Evolutionary conservation across 352 stramenopile genomes (phyloP).

Genomic region (Thraustotheca clavata): DNA sequence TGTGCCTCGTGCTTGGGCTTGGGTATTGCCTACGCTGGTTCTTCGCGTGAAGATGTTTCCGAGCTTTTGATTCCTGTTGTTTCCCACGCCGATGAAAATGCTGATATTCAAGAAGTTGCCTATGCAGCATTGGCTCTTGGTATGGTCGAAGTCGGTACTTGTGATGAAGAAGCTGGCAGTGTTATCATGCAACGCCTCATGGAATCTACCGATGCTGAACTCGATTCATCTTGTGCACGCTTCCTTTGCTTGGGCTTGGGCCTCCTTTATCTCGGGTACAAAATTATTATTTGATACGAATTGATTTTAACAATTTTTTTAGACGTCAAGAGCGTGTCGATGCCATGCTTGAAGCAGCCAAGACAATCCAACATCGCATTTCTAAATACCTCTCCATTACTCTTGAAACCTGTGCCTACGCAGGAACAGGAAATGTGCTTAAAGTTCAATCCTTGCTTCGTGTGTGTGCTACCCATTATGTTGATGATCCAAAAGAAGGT

Average conservation of each 20-base stretch:
- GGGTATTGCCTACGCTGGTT: conserved; percentile 97
- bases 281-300: neutral
- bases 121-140: conserved; percentile 94
- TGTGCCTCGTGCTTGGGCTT: conserved; percentile 92
- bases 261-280: conserved; percentile 95
- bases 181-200: conserved; percentile 97
- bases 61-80: conserved; percentile 95
- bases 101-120: conserved; percentile 87
- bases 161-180: conserved; percentile 94
- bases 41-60: conserved; percentile 93
- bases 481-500: conserved; percentile 70
- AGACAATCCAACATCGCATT: conserved; percentile 97
- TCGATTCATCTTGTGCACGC: conserved; percentile 93
- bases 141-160: conserved; percentile 98
- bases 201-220: conserved; percentile 95
- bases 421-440: conserved; percentile 97
- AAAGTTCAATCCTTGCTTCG: conserved; percentile 98
- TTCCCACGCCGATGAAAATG: conserved; percentile 81
- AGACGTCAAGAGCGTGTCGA: conserved; percentile 93
- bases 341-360: conserved; percentile 96
- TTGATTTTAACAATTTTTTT: neutral
- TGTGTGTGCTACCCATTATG: conserved; percentile 95
- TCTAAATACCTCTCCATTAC: conserved; percentile 95
- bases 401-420: conserved; percentile 98
- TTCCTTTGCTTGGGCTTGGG: conserved; percentile 97